Evolutionary conservation across 2,329 filamentous ascomycete genomes (phyloP).

Genomic region (Fusarium graminum): DNA sequence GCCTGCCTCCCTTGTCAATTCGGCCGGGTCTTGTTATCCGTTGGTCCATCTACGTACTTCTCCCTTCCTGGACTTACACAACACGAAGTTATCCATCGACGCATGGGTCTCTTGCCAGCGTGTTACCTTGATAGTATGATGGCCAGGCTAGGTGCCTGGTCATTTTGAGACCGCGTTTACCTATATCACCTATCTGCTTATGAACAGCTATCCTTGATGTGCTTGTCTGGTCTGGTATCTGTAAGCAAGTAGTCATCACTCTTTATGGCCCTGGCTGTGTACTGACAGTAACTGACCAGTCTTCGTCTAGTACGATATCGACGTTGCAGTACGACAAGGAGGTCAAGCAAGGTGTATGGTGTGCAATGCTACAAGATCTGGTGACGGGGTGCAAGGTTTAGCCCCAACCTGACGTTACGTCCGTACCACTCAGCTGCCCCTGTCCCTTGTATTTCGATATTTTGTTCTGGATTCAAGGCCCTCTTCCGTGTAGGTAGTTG

Average conservation of each 20-base stretch:
- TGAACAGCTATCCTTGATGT: background rate
- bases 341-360: slow-evolving; percentile 44
- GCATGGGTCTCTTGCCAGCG: slow-evolving; percentile 3
- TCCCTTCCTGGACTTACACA: background rate
- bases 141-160: background rate
- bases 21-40: background rate
- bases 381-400: slow-evolving; percentile 44
- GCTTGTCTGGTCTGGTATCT: background rate
- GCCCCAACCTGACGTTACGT: slow-evolving; percentile 34
- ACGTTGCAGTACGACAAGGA: slow-evolving; percentile 34
- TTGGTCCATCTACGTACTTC: background rate
- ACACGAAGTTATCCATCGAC: background rate
- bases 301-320: slow-evolving; percentile 18
- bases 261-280: background rate
- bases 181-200: background rate
- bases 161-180: slow-evolving; percentile 10
- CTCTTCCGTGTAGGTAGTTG: slow-evolving; percentile 23
- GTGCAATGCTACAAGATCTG: slow-evolving; percentile 49
- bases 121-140: background rate
- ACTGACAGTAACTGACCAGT: slow-evolving; percentile 5
- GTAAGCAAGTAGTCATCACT: background rate
- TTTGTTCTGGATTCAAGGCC: slow-evolving; percentile 30
- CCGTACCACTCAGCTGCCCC: slow-evolving; percentile 35
- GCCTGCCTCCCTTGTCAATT: background rate
- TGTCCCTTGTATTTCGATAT: slow-evolving; percentile 24